Percentiles rank a stretch among this genome's conserved stretches.
Conservation (phyloP, 2,329 filamentous ascomycete species). For the Penicillium griseofulvum region DNA sequence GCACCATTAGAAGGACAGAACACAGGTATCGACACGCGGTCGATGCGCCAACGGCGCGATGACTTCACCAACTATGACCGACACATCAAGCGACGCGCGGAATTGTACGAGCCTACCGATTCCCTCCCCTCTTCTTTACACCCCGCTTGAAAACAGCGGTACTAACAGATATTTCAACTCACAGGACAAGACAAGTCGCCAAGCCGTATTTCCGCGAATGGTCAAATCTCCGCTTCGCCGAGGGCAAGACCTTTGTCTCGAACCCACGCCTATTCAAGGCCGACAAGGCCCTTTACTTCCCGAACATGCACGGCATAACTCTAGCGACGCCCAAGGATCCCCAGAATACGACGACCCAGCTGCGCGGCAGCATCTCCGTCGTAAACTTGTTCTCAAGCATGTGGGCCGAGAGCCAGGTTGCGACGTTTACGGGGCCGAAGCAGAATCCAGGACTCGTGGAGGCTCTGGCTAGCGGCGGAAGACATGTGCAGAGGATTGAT, state of each 20-base stretch:
- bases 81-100: slow-evolving; percentile 71
- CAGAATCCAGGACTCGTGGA: slow-evolving; percentile 69
- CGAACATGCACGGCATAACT: slow-evolving; percentile 81
- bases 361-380: slow-evolving; percentile 72
- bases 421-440: slow-evolving; percentile 65
- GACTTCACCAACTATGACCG: slow-evolving; percentile 85
- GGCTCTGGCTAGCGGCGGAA: slow-evolving; percentile 54
- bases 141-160: not conserved
- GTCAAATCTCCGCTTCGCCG: slow-evolving; percentile 74
- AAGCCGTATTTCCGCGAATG: slow-evolving; percentile 97
- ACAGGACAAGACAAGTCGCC: slow-evolving; percentile 69
- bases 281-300: slow-evolving; percentile 85
- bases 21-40: slow-evolving; percentile 68
- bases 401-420: slow-evolving; percentile 82
- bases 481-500: slow-evolving; percentile 70
- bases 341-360: slow-evolving; percentile 70
- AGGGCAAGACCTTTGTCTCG: slow-evolving; percentile 88
- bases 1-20: slow-evolving; percentile 79
- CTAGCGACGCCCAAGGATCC: slow-evolving; percentile 58
- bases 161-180: slow-evolving; percentile 4
- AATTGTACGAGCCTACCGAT: slow-evolving; percentile 58
- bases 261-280: slow-evolving; percentile 80
- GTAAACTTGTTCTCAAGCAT: slow-evolving; percentile 76
- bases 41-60: slow-evolving; percentile 65
- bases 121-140: not conserved